phyloP scores from a whole-genome alignment of 2,329 filamentous ascomycete genomes.

The Monosporascus sp. region DNA sequence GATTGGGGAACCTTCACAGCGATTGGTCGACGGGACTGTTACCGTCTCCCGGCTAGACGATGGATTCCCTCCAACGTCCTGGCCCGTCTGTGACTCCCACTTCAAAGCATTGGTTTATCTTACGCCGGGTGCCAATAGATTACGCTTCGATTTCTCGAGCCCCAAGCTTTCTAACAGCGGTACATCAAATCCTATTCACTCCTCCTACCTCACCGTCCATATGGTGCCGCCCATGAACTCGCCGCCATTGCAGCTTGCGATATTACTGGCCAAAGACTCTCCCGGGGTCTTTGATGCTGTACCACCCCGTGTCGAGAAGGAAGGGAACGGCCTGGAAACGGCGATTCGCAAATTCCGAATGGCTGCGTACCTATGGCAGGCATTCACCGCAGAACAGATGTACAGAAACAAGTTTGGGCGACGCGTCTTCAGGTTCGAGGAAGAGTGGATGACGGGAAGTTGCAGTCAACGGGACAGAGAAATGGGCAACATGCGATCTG shows the following conservation, averaged over 20 bases:
- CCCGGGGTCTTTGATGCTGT: constrained; percentile 77
- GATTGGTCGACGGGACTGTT: constrained; percentile 70
- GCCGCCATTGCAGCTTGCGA: constrained; percentile 84
- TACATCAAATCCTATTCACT: constrained; percentile 65
- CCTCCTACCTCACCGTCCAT: constrained; percentile 75
- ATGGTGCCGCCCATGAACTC: constrained; percentile 74
- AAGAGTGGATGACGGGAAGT: constrained; percentile 86
- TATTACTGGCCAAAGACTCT: constrained; percentile 84
- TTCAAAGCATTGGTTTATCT: constrained; percentile 91
- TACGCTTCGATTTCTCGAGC: constrained; percentile 83
- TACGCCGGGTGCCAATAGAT: constrained; percentile 81
- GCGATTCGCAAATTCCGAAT: constrained; percentile 89
- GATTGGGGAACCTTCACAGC: constrained; percentile 66
- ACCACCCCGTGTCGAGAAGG: constrained; percentile 67
- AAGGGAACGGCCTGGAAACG: constrained; percentile 75
- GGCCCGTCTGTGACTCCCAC: constrained; percentile 83
- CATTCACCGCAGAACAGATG: constrained; percentile 97
- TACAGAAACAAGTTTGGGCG: constrained; percentile 80
- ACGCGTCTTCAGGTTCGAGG: constrained; percentile 83
- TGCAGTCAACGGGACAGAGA: constrained; percentile 70
- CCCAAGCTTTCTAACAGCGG: constrained; percentile 70
- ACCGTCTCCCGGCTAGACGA: constrained; percentile 80
- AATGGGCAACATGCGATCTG: constrained; percentile 72
- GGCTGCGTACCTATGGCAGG: constrained; percentile 95
- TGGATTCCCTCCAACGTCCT: constrained; percentile 72